Evolutionary conservation across 2,329 filamentous ascomycete genomes (phyloP), one percentile per base, ranked within the genome.

Genomic region (Ceratocystis lukuohia): DNA sequence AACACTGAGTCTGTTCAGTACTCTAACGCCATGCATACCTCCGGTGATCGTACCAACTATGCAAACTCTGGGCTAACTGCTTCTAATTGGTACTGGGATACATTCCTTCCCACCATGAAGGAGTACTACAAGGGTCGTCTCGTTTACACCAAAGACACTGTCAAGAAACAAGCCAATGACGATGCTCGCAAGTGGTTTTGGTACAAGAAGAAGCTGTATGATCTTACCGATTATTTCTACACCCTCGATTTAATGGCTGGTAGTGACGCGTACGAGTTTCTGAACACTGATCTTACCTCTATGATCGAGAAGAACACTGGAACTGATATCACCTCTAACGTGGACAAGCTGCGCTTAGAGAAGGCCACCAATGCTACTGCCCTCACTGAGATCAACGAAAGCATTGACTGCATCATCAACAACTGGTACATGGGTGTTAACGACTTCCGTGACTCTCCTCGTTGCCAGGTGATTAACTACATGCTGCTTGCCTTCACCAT

Each of bases 151-250:
- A 79, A 76, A 59, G 74, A 76, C 1, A 79, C 77, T 1, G 78
- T 99, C 68, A 76, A 82, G 67, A 77, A 75, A 0, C 80, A 95
- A 69, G 94, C 91, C 22, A 73, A 83, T 33, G 77, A 88, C 44
- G 76, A 86, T 17, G 80, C 84, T 65, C 87, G 88, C 71, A 82
- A 83, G 72, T 97, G 94, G 91, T 87, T 89, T 69, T 87, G 88
- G 65, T 84, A 96, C 69, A 80, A 90, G 37, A 80, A 86, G 65
- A 82, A 82, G 64, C 80, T 99, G 22, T 97, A 94, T 73, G 95
- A 99, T 74, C 76, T 99, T 65, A 96, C 90, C 0, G 84, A 97
- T 74, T 99, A 99, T 77, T 93, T 92, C 76, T 80, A 91, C 73
- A 96, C 91, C 0, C 76, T 86, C 53, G 77, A 87, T 7, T 70